Conservation (phyloP, 768 basidiomycete genomes). For the Mycena polygramma region DNA sequence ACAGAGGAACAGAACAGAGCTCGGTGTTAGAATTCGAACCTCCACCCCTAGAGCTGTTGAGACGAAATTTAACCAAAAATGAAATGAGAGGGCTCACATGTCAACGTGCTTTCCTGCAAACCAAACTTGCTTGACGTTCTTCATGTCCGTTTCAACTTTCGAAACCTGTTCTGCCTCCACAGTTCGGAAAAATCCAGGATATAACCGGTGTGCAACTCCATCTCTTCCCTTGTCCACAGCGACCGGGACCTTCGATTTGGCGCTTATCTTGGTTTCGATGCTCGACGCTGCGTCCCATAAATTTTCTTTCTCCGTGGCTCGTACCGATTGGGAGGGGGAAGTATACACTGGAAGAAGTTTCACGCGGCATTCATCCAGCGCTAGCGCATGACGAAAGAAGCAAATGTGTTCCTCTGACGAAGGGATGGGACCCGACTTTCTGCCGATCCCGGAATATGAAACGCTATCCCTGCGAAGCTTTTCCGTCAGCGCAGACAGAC, state of each 20-base stretch:
- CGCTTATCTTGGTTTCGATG: slow-evolving; percentile 14
- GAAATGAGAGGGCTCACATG: slow-evolving; percentile 35
- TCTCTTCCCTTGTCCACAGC: not conserved
- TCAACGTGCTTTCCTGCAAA: slow-evolving; percentile 43
- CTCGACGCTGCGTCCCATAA: slow-evolving; percentile 9
- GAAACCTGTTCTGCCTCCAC: not conserved
- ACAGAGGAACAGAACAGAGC: slow-evolving; percentile 38
- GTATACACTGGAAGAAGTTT: slow-evolving; percentile 30
- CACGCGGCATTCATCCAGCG: slow-evolving; percentile 39
- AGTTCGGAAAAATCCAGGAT: not conserved
- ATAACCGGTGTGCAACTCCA: not conserved
- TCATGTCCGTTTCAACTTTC: not conserved
- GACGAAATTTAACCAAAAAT: not conserved
- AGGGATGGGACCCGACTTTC: slow-evolving; percentile 14
- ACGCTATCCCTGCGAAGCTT: slow-evolving; percentile 31
- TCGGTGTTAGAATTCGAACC: slow-evolving; percentile 32
- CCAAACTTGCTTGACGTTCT: slow-evolving; percentile 44
- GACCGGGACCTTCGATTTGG: not conserved
- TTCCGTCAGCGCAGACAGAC: not conserved
- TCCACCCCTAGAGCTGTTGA: slow-evolving; percentile 36
- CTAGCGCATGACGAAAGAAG: slow-evolving; percentile 42
- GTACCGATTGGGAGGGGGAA: not conserved
- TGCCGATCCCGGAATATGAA: slow-evolving; percentile 17
- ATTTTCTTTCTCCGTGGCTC: not conserved
- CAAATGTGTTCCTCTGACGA: slow-evolving; percentile 32